Conservation (phyloP, 805 yeast genomes). For the Candida qinlingensis region DNA sequence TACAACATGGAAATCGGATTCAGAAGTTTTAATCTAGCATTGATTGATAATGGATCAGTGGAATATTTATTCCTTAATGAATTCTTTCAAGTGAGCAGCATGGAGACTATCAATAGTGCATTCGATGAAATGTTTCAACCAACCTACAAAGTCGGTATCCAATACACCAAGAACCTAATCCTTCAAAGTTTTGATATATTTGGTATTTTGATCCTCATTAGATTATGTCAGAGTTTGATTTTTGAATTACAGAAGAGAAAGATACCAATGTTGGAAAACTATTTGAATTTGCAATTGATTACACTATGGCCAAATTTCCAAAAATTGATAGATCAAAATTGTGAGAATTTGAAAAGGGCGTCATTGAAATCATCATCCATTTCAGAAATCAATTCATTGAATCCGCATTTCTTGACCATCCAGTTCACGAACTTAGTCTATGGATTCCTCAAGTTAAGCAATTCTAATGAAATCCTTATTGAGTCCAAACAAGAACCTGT, state of each 20-base stretch:
- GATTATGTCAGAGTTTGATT: constrained; percentile 62
- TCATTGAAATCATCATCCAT: constrained; percentile 29
- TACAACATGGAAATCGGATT: constrained; percentile 73
- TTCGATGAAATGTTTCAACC: constrained; percentile 48
- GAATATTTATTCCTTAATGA: constrained; percentile 71
- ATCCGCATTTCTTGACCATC: constrained; percentile 67
- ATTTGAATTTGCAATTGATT: constrained; percentile 59
- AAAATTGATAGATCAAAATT: constrained; percentile 66
- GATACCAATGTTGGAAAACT: constrained; percentile 67
- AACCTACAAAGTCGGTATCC: constrained; percentile 44
- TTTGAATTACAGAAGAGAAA: constrained; percentile 62
- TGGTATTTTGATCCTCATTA: constrained; percentile 71
- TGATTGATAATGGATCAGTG: constrained; percentile 69
- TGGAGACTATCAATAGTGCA: constrained; percentile 37
- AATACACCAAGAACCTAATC: constrained; percentile 38
- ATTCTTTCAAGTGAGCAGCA: constrained; percentile 48
- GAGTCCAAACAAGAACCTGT: constrained; percentile 58
- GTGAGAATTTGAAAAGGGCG: constrained; percentile 56
- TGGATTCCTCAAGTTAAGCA: constrained; percentile 59
- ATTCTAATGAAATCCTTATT: constrained; percentile 25
- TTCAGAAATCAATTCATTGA: constrained; percentile 26
- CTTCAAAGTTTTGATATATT: constrained; percentile 57
- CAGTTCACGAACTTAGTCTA: constrained; percentile 69
- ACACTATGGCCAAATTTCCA: constrained; percentile 86
- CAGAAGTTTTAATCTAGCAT: constrained; percentile 64